phyloP scores from a whole-genome alignment of 2,329 filamentous ascomycete genomes.

The Sporothrix curviconia region DNA sequence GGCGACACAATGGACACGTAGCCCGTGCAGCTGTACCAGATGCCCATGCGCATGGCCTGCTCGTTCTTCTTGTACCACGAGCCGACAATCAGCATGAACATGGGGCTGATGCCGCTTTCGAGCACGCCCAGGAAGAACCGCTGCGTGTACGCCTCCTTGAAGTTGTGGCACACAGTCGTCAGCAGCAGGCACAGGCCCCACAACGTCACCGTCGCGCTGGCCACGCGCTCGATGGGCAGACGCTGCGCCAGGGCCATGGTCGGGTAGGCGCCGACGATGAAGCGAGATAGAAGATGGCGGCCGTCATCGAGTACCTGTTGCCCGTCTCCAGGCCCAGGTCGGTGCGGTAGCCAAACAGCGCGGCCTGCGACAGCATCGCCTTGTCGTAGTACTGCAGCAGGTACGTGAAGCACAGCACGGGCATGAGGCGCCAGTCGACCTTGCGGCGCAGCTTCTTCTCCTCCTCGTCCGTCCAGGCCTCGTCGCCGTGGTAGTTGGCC shows the following conservation, averaged over 20 bases:
- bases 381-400: conserved; percentile 17
- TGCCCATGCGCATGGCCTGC: conserved; percentile 21
- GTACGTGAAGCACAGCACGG: conserved; percentile 30
- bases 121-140: conserved; percentile 51
- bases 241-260: conserved; percentile 23
- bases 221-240: conserved; percentile 6
- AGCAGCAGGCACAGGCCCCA: conserved; percentile 26
- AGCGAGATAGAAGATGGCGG: conserved; percentile 43
- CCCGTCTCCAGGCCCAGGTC: conserved; percentile 35
- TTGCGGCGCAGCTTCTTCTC: conserved; percentile 22
- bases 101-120: conserved; percentile 49
- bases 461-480: conserved; percentile 7
- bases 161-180: conserved; percentile 32
- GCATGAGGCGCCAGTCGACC: conserved; percentile 38
- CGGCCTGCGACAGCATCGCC: conserved; percentile 25
- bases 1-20: conserved; percentile 38
- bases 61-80: conserved; percentile 36
- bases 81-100: conserved; percentile 40
- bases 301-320: conserved; percentile 37
- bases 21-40: conserved; percentile 35
- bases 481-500: conserved; percentile 8
- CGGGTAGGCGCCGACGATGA: conserved; percentile 41
- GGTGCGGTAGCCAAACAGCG: conserved; percentile 34
- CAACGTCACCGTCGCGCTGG: not conserved
- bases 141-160: conserved; percentile 35